A percentile compares a stretch with the other conserved stretches of the same genome.
phyloP scores from a whole-genome alignment of 305 asterid species.

The Lippia alba region DNA sequence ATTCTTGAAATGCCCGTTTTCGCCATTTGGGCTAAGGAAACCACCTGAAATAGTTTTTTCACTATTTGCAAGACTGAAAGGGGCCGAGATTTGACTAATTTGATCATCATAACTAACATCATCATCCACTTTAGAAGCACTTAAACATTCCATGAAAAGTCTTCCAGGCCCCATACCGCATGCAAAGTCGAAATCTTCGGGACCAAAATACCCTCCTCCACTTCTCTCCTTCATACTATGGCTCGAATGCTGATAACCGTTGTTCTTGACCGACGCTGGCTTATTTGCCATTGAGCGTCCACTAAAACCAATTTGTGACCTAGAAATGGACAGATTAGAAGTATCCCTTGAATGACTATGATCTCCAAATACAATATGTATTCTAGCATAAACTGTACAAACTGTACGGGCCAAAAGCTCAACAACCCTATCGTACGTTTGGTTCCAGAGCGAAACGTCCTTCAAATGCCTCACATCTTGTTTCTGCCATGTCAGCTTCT shows the following conservation, averaged over 20 bases:
- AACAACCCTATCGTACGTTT: slow-evolving; percentile 74
- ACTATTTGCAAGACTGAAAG: slow-evolving; percentile 50
- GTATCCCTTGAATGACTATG: slow-evolving; percentile 33
- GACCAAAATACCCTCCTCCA: slow-evolving; percentile 58
- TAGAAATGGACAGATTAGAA: slow-evolving; percentile 31
- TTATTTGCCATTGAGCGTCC: slow-evolving; percentile 43
- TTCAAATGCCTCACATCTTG: slow-evolving; percentile 89
- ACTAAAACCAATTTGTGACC: slow-evolving; percentile 38
- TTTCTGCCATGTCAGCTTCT: slow-evolving; percentile 84
- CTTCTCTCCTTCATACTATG: slow-evolving; percentile 42
- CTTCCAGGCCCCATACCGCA: slow-evolving; percentile 84
- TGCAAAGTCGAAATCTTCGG: slow-evolving; percentile 62
- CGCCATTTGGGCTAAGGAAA: slow-evolving; percentile 41
- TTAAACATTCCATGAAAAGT: slow-evolving; percentile 81
- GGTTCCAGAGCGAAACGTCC: slow-evolving; percentile 87
- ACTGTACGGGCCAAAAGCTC: slow-evolving; percentile 81
- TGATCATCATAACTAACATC: slow-evolving; percentile 54
- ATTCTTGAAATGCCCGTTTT: slow-evolving; percentile 35
- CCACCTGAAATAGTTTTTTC: slow-evolving; percentile 43
- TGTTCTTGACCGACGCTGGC: slow-evolving; percentile 40
- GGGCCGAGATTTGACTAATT: slow-evolving; percentile 61
- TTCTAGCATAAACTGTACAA: slow-evolving; percentile 73
- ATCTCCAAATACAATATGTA: slow-evolving; percentile 53
- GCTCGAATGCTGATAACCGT: slow-evolving; percentile 41
- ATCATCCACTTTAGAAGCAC: slow-evolving; percentile 56